Percentiles rank a stretch among this genome's conserved stretches.
Conservation (phyloP, 73 alveolate genomes). For the Halteria grandinella region DNA sequence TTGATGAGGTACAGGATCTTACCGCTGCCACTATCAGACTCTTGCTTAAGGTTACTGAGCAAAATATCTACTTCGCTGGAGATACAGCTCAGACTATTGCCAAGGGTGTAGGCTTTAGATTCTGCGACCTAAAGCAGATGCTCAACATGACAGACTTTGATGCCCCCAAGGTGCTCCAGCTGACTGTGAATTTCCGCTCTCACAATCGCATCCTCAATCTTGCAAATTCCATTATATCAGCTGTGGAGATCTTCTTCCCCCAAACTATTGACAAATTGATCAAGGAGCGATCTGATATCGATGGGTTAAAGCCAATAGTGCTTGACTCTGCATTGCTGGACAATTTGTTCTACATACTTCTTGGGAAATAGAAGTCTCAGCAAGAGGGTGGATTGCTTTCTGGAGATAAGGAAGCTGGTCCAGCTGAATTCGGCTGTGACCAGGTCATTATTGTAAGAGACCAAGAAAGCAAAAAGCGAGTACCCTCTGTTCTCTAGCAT, state of each 20-base stretch:
- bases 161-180: constrained; percentile 57
- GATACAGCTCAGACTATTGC: constrained; percentile 90
- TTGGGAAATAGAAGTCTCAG: not conserved
- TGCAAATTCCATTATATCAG: constrained; percentile 75
- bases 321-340: constrained; percentile 11
- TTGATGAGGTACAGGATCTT: constrained; percentile 85
- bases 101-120: constrained; percentile 86
- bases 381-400: not conserved
- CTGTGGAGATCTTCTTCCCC: constrained; percentile 83
- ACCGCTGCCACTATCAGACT: constrained; percentile 67
- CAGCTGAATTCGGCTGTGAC: constrained; percentile 78
- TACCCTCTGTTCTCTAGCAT: constrained; percentile 67
- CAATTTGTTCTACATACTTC: not conserved
- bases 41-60: constrained; percentile 45
- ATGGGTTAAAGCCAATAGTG: constrained; percentile 81
- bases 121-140: constrained; percentile 67
- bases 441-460: constrained; percentile 78
- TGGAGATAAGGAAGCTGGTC: constrained; percentile 32
- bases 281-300: constrained; percentile 72
- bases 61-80: constrained; percentile 75
- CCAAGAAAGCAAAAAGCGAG: constrained; percentile 70
- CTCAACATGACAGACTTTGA: constrained; percentile 26
- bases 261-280: constrained; percentile 76
- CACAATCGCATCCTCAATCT: constrained; percentile 74
- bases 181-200: constrained; percentile 61